Evolutionary conservation across 306 rosid genomes (phyloP).

Genomic region (Trifolium repens): DNA sequence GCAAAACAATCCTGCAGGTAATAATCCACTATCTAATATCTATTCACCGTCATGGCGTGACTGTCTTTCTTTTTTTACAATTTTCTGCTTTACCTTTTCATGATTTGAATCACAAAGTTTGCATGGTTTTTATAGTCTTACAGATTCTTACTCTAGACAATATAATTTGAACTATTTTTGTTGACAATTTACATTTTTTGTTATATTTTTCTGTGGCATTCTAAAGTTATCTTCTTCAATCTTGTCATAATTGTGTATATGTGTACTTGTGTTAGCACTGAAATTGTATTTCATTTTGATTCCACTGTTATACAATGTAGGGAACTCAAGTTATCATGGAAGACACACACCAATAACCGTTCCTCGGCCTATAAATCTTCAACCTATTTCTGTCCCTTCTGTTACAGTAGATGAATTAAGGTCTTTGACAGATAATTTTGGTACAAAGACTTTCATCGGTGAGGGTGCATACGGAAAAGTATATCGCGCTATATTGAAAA

Average conservation of each 20-base stretch:
- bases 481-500: slow-evolving; percentile 56
- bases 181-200: slow-evolving; percentile 7
- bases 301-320: slow-evolving; percentile 43
- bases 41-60: too few relatives aligned
- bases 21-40: background rate
- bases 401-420: slow-evolving; percentile 72
- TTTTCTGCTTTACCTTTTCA: slow-evolving; percentile 5
- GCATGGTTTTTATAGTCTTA: background rate
- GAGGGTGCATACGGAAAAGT: slow-evolving; percentile 91
- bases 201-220: background rate
- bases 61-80: background rate
- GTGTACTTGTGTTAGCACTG: background rate
- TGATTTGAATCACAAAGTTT: slow-evolving; percentile 11
- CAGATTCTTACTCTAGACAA: slow-evolving; percentile 1
- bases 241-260: background rate
- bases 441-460: slow-evolving; percentile 64
- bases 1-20: slow-evolving; percentile 56
- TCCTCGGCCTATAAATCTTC: slow-evolving; percentile 45
- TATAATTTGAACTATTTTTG: slow-evolving; percentile 7
- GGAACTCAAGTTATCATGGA: slow-evolving; percentile 47
- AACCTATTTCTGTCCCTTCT: slow-evolving; percentile 73
- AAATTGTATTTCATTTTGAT: slow-evolving; percentile 10
- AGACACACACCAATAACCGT: slow-evolving; percentile 48
- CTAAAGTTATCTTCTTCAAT: background rate
- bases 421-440: slow-evolving; percentile 72